A percentile compares a stretch with the other conserved stretches of the same genome.
Conservation (phyloP, 2,329 filamentous ascomycete genomes). For the Fusarium buxicola region DNA sequence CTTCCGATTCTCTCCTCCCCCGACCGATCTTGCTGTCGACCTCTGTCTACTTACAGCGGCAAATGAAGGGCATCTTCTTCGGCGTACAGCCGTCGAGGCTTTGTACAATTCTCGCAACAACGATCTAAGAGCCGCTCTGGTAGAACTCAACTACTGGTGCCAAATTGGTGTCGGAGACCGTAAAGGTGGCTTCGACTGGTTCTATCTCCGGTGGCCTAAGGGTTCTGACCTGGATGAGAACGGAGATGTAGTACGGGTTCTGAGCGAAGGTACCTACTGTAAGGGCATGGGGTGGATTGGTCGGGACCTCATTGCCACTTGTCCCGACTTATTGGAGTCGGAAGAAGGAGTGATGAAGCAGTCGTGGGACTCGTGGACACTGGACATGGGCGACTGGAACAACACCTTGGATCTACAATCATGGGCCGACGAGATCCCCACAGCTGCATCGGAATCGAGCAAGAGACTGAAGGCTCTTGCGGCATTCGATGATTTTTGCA, state of each 20-base stretch:
- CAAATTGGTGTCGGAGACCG: slow-evolving; percentile 92
- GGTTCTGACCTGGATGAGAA: slow-evolving; percentile 75
- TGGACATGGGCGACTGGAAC: slow-evolving; percentile 72
- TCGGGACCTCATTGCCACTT: slow-evolving; percentile 65
- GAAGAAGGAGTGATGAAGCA: slow-evolving; percentile 75
- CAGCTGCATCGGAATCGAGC: slow-evolving; percentile 23
- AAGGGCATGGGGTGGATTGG: slow-evolving; percentile 82
- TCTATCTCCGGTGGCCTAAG: slow-evolving; percentile 80
- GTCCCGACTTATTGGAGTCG: slow-evolving; percentile 53
- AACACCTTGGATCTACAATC: slow-evolving; percentile 53
- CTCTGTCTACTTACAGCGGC: slow-evolving; percentile 86
- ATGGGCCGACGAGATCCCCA: slow-evolving; percentile 51
- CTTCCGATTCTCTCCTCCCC: slow-evolving; percentile 77
- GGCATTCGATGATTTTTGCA: slow-evolving; percentile 65
- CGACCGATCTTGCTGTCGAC: slow-evolving; percentile 77
- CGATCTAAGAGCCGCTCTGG: slow-evolving; percentile 85
- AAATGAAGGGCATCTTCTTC: slow-evolving; percentile 86
- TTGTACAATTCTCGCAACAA: slow-evolving; percentile 76
- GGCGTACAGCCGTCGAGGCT: slow-evolving; percentile 72
- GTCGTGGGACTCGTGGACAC: slow-evolving; percentile 73
- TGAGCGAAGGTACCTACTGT: slow-evolving; percentile 84
- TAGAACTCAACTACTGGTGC: slow-evolving; percentile 95
- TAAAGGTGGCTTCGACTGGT: slow-evolving; percentile 92
- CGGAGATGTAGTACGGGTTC: slow-evolving; percentile 77
- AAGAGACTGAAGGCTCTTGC: slow-evolving; percentile 55